Evolutionary conservation across 768 basidiomycete genomes (phyloP), one percentile per base, ranked within the genome.

Genomic region (Lactarius hatsudake): DNA sequence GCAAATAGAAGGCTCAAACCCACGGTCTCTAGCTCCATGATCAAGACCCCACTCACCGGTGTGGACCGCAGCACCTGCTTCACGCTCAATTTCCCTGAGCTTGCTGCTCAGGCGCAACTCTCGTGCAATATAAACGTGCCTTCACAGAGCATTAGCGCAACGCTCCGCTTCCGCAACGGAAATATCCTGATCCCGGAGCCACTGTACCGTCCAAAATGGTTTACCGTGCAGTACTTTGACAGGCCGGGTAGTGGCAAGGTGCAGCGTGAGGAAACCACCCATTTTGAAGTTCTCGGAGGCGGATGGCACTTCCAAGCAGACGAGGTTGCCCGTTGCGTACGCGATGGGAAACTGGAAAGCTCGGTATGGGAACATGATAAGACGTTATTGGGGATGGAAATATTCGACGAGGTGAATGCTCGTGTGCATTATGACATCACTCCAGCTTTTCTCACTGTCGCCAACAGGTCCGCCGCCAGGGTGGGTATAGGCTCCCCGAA

Each of bases 241-340:
- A 81, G 81, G 63, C 77, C 78, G 30, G 83, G 82, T 1, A 81
- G 80, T 10, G 76, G 74, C 6, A 74, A 74, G 20, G 74, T 82
- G 40, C 79, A 78, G 38, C 79, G 79, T 59, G 88, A 90, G 73
- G 89, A 91, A 74, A 86, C 80, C 56, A 81, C 76, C 65, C 75
- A 72, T 32, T 86, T 89, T 68, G 54, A 68, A 8, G 2, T 40
- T 45, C 5, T 40, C 30, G 69, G 66, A 32, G 60, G 48, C 10
- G 94, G 93, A 9, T 91, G 85, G 89, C 85, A 92, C 75, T 96
- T 88, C 76, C 85, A 95, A 76, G 93, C 93, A 3, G 94, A 96
- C 72, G 93, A 95, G 67, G 92, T 93, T 13, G 93, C 91, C 20
- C 77, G 91, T 58, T 91, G 89, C 73, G 79, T 93, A 26, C 77